Conservation (phyloP, 345 rosid species). For the Rhizophora mangle region DNA sequence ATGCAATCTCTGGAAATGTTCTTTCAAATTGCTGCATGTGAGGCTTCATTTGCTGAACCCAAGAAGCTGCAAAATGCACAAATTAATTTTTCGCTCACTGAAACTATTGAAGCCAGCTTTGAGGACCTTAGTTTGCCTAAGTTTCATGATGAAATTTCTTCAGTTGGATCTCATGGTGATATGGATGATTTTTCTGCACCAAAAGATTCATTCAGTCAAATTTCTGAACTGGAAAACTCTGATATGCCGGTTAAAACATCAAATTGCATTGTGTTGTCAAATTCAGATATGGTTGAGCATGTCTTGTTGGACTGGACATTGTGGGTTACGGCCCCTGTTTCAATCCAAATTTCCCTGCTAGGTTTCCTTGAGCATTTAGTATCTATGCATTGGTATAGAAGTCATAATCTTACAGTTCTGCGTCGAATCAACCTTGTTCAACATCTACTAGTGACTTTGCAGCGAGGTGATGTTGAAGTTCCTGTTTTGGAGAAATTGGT, state of each 20-base stretch:
- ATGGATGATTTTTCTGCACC: constrained; percentile 91
- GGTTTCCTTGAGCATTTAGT: constrained; percentile 97
- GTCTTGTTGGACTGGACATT: constrained; percentile 98
- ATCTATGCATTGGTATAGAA: constrained; percentile 99
- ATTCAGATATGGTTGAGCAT: constrained; percentile 98
- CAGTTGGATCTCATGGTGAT: constrained; percentile 89
- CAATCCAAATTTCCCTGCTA: constrained; percentile 88
- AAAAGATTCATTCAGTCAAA: constrained; percentile 86
- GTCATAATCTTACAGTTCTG: constrained; percentile 91
- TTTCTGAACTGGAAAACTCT: constrained; percentile 86
- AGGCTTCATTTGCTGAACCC: constrained; percentile 97
- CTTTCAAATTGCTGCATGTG: constrained; percentile 98
- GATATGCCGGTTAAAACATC: constrained; percentile 84
- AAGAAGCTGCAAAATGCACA: constrained; percentile 56
- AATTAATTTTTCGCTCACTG: constrained; percentile 41
- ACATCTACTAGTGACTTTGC: constrained; percentile 90
- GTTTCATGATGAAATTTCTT: constrained; percentile 78
- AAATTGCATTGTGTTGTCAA: constrained; percentile 94
- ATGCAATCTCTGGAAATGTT: constrained; percentile 95
- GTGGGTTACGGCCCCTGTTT: constrained; percentile 91
- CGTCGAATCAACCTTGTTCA: constrained; percentile 95
- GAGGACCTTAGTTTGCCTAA: constrained; percentile 76
- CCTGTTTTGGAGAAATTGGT: constrained; percentile 95
- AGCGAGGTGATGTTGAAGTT: constrained; percentile 98
- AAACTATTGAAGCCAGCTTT: constrained; percentile 61